Evolutionary conservation across 1,139 yeast genomes (phyloP), one percentile per base, ranked within the genome.

Genomic region (Lipomyces yarrowii): DNA sequence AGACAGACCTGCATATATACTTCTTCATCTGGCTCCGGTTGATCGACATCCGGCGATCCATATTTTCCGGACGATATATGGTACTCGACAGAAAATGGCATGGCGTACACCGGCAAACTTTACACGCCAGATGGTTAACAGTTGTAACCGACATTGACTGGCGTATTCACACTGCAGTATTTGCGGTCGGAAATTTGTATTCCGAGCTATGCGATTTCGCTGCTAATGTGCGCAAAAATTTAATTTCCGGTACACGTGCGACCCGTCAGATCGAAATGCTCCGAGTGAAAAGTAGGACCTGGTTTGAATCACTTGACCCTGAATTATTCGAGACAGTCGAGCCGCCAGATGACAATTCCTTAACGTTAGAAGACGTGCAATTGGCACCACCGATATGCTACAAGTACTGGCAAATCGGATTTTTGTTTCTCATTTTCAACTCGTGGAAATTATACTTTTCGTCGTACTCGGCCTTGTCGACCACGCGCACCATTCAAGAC

Each of bases 21-120:
- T 46, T 67, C 13, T 67, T 67, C 52, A 46, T 54, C 57, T 67
- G 69, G 69, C 48, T 64, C 21, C 63, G 69, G 23, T 59, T 30
- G 18, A 54, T 62, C 39, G 69, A 67, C 23, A 51, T 59, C 21
- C 61, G 69, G 11, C 60, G 64, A 18, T 48, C 68, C 11, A 26
- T 67, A 2, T 54, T 65, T n/a, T 62, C 65, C 8, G 69, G 69
- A 3, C 58, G 53, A 13, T 53, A 53, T 18, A 57, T 56, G 61
- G 56, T 39, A 6, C 56, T 67, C 13, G 59, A 59, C 33, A 15
- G 46, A 11, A 53, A 54, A 32, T 65, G 65, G 64, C 48, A 59
- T 32, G 13, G 32, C 32, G 21, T 30, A 2, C 64, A 64, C 53
- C 48, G 60, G 35, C 37, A 59, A 30, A 15, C 18, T 2, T 3